These are phyloP conservation scores for Mycosphaerella sp. DNA, from an alignment of 2,329 filamentous ascomycete species.

Conservation along the genomic window DNA sequence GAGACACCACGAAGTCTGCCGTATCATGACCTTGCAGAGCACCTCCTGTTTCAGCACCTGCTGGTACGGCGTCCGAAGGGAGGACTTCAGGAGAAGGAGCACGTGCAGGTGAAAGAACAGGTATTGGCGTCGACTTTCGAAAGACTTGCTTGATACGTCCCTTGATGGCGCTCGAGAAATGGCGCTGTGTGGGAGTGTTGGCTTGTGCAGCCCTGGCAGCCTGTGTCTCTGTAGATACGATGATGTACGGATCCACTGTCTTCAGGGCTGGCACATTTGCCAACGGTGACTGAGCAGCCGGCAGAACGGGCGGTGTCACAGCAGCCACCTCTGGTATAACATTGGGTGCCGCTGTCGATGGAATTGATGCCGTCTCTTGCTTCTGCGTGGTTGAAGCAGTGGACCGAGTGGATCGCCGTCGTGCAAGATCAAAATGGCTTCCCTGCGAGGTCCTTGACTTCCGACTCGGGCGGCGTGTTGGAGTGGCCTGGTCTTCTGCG, in stretches of 20 bases:
- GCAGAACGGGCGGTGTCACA: background rate
- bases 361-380: background rate
- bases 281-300: background rate
- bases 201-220: background rate
- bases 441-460: constrained; percentile 4
- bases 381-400: constrained; percentile 3
- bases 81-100: background rate
- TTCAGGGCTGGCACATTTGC: background rate
- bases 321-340: background rate
- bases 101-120: background rate
- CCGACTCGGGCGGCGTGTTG: constrained; percentile 6
- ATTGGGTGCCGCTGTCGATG: background rate
- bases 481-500: constrained; percentile 2
- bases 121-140: constrained; percentile 30
- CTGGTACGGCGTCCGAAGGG: background rate
- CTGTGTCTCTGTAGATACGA: background rate
- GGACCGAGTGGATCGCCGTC: constrained; percentile 1
- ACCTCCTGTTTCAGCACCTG: background rate
- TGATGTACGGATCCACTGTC: background rate
- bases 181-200: constrained; percentile 41
- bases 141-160: constrained; percentile 57
- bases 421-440: constrained; percentile 5
- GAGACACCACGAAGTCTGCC: background rate
- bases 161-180: constrained; percentile 57
- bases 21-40: background rate